Percentiles rank a stretch among this genome's conserved stretches.
These are phyloP conservation scores for Blumeria graminis DNA, from an alignment of 2,329 filamentous ascomycete species.

Conservation along the genomic window DNA sequence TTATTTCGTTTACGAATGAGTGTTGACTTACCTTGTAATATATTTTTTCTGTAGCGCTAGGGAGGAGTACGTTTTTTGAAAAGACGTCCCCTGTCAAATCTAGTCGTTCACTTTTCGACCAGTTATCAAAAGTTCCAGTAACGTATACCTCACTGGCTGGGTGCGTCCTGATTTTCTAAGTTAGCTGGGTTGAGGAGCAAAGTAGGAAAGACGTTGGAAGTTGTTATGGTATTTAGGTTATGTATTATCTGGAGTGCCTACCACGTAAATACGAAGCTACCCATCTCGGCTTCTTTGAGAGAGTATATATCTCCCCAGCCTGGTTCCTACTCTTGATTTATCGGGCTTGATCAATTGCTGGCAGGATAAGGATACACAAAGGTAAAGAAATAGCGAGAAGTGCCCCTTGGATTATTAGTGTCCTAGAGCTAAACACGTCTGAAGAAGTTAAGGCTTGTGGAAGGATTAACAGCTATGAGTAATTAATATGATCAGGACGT, in stretches of 20 bases:
- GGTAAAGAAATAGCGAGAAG: too few species aligned
- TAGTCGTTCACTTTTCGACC: conserved; percentile 67
- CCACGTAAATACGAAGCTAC: conserved; percentile 18
- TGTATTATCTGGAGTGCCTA: conserved; percentile 3
- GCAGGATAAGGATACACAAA: too few species aligned
- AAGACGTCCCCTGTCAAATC: conserved; percentile 51
- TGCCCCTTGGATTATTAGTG: too few species aligned
- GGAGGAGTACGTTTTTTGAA: conserved; percentile 56
- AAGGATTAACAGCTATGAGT: too few species aligned
- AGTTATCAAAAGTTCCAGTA: conserved; percentile 87
- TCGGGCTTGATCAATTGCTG: too few species aligned
- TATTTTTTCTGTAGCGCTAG: conserved; percentile 44
- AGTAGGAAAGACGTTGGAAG: too few species aligned
- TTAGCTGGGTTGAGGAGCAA: too few species aligned
- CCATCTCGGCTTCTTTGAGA: conserved; percentile 10
- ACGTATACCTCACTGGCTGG: conserved; percentile 69
- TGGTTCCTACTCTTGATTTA: not conserved
- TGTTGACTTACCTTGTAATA: conserved; percentile 60
- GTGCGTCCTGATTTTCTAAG: conserved; percentile 39
- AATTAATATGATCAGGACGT: too few species aligned
- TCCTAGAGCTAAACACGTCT: too few species aligned
- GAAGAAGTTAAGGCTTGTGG: too few species aligned
- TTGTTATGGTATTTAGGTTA: too few species aligned
- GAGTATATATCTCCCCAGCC: not conserved
- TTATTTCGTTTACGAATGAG: conserved; percentile 10